A percentile compares a stretch with the other conserved stretches of the same genome.
phyloP scores from a whole-genome alignment of 495 filamentous ascomycete species.

The Oleoguttula mirabilis region DNA sequence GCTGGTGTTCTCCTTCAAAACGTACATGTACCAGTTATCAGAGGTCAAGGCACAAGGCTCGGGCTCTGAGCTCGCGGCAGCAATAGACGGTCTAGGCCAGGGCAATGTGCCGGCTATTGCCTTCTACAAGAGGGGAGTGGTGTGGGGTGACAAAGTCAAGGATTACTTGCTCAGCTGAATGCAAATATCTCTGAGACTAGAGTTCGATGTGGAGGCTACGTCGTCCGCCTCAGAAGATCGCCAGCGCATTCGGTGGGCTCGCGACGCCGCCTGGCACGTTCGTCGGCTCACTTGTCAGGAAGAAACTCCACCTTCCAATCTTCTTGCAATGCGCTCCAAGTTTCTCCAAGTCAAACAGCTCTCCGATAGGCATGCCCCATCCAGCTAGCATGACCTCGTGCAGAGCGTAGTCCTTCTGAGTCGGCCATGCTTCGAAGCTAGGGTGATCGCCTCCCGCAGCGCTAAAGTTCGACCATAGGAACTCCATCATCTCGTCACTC shows the following conservation, averaged over 20 bases:
- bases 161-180: constrained; percentile 40
- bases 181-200: too few relatives aligned
- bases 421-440: constrained; percentile 28
- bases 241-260: constrained; percentile 24
- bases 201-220: too few relatives aligned
- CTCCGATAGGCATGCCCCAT: constrained; percentile 27
- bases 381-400: constrained; percentile 26
- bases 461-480: constrained; percentile 29
- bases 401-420: constrained; percentile 22
- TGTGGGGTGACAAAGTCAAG: constrained; percentile 55
- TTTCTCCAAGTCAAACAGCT: constrained; percentile 26
- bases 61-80: constrained; percentile 47
- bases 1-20: constrained; percentile 68
- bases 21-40: constrained; percentile 57
- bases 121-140: constrained; percentile 53
- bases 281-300: constrained; percentile 18
- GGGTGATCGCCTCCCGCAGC: constrained; percentile 28
- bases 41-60: constrained; percentile 62
- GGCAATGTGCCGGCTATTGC: constrained; percentile 59
- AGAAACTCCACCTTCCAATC: constrained; percentile 23
- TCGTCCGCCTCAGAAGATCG: constrained; percentile 26
- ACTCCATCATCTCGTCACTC: constrained; percentile 32
- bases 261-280: constrained; percentile 24
- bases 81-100: constrained; percentile 58
- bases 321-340: constrained; percentile 23